Conservation (phyloP, 2,329 filamentous ascomycete species). For the Hypoxylon sp. region DNA sequence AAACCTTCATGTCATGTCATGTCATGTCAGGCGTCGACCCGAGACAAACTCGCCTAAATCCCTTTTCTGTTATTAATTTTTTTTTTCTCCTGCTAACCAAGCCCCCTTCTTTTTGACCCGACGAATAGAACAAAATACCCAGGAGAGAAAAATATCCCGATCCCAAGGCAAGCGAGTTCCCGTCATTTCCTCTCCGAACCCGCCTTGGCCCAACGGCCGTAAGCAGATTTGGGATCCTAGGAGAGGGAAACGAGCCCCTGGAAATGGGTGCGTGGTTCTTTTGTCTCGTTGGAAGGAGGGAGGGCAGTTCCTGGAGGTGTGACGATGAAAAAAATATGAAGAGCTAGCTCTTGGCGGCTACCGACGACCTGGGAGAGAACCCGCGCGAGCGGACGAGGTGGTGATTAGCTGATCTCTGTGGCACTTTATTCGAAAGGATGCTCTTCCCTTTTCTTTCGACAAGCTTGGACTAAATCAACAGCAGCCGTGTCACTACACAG, state of each 20-base stretch:
- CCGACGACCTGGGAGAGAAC: conserved; percentile 24
- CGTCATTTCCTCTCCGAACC: conserved; percentile 1
- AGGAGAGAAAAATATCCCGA: conserved; percentile 23
- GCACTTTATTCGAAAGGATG: conserved; percentile 8
- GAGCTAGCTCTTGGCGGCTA: conserved; percentile 19
- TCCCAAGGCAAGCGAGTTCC: conserved; percentile 27
- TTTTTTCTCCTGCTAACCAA: too few species aligned
- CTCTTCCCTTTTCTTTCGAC: too few species aligned
- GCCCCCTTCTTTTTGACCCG: conserved; percentile 28
- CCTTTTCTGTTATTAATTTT: too few species aligned
- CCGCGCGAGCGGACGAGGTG: conserved; percentile 22
- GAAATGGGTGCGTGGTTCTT: too few species aligned
- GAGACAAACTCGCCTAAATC: conserved; percentile 44
- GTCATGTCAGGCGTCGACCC: conserved; percentile 38
- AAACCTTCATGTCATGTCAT: conserved; percentile 14
- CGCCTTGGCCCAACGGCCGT: conserved; percentile 32
- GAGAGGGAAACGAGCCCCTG: background rate
- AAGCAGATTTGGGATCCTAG: conserved; percentile 17
- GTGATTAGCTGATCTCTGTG: conserved; percentile 16
- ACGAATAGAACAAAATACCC: conserved; percentile 7
- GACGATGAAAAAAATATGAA: too few species aligned
- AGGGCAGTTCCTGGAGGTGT: too few species aligned
- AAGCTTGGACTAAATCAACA: too few species aligned
- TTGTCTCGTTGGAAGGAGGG: too few species aligned
- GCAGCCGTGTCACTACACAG: too few species aligned